Percentiles rank a stretch among this genome's conserved stretches.
Evolutionary conservation across 78 protist genomes (phyloP).

Genomic region (Dictyostelium brefeldianum): DNA sequence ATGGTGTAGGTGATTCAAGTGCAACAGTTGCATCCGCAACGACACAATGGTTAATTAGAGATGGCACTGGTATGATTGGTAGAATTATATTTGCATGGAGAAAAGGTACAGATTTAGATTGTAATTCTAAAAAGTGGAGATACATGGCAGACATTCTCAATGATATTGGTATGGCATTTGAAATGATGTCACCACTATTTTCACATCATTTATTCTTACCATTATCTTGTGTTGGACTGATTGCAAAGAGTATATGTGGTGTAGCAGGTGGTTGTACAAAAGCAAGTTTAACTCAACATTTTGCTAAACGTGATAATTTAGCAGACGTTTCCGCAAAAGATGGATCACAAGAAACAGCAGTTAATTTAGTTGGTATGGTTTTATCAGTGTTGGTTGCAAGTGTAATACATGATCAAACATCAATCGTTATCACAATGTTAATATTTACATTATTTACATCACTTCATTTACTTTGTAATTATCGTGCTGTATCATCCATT

Average conservation of each 20-base stretch:
- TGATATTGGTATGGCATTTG: slow-evolving; percentile 83
- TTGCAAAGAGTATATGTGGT: slow-evolving; percentile 73
- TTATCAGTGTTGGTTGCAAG: slow-evolving; percentile 12
- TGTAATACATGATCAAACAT: slow-evolving; percentile 1
- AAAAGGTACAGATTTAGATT: slow-evolving; percentile 68
- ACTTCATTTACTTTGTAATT: slow-evolving; percentile 58
- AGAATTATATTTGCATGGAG: slow-evolving; percentile 41
- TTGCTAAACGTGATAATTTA: slow-evolving; percentile 72
- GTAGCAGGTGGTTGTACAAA: slow-evolving; percentile 85
- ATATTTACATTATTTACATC: slow-evolving; percentile 2
- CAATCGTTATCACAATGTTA: background rate
- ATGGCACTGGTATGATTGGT: slow-evolving; percentile 79
- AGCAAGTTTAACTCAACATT: slow-evolving; percentile 73
- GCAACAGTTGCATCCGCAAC: slow-evolving; percentile 73
- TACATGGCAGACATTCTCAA: slow-evolving; percentile 78
- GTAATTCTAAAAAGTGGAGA: slow-evolving; percentile 82
- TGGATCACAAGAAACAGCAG: slow-evolving; percentile 82
- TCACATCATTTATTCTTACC: slow-evolving; percentile 8
- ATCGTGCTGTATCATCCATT: slow-evolving; percentile 52
- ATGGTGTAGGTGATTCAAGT: slow-evolving; percentile 78
- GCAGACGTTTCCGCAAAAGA: slow-evolving; percentile 87
- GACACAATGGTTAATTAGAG: slow-evolving; percentile 56
- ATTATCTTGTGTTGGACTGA: slow-evolving; percentile 13
- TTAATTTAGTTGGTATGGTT: slow-evolving; percentile 54
- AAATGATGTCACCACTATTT: slow-evolving; percentile 58